Evolutionary conservation across 768 basidiomycete species (phyloP), one percentile per base, ranked within the genome.

Genomic region (Phlebiopsis flavidoalba): DNA sequence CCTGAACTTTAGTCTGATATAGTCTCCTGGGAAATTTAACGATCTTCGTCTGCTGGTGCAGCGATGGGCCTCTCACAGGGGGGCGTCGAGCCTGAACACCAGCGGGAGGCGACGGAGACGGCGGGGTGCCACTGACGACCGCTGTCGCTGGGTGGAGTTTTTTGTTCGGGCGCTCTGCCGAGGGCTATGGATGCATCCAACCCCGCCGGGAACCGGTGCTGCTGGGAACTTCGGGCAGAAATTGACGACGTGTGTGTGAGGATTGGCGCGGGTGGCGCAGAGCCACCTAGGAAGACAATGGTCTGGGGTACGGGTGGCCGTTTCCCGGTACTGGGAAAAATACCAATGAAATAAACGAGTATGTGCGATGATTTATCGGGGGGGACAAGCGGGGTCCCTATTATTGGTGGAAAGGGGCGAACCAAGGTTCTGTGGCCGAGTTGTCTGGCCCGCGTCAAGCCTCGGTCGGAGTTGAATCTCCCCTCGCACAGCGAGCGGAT

Each of bases 391-490:
- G 26, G 40, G 40, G 17, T 43, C 12, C n/a, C 40, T 49, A n/a
- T 19, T 15, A 17, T 31, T 31, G 26, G 26, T 6, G 26, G 26
- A 31, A 31, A 31, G 48, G 7, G 48, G 19, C 48, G 12, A n/a
- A 19, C 48, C 10, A 19, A 49, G 19, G 48, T 11, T 49, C 22
- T 55, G 54, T 40, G 54, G 54, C 54, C 54, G 24, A 55, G 24
- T 45, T 55, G 36, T n/a, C 54, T 55, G 54, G 54, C 17, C 53
- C 53, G 53, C 53, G 53, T 53, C 53, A 53, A 53, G 53, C 26
- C 53, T 22, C 40, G 37, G 69, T 65, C 69, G 69, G 69, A 70
- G 47, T 70, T 70, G 66, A 67, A 69, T 67, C 65, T 65, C 59
- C 49, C 57, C 57, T 65, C 40, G 58, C 67, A 61, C 69, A 69